Evolutionary conservation across 2,329 filamentous ascomycete genomes (phyloP).

Genomic region (Colletotrichum magnum): DNA sequence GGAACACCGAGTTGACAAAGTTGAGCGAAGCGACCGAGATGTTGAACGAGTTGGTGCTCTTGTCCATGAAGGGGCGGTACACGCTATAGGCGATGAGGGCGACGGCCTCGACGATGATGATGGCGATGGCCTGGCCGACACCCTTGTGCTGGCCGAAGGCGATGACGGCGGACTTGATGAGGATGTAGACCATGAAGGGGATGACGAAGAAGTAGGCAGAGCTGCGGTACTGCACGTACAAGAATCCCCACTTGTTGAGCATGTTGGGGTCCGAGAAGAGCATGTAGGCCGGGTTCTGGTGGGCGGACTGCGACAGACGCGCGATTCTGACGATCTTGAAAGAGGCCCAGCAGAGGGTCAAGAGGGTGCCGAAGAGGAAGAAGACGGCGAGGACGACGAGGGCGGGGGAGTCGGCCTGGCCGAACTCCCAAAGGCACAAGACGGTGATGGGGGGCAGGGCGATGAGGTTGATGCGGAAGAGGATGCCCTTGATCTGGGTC

Average conservation of each 20-base stretch:
- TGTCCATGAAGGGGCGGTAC: conserved; percentile 97
- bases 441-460: conserved; percentile 93
- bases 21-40: conserved; percentile 92
- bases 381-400: conserved; percentile 90
- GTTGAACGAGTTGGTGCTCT: conserved; percentile 97
- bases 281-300: conserved; percentile 97
- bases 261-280: conserved; percentile 93
- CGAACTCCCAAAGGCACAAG: conserved; percentile 94
- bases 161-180: conserved; percentile 91
- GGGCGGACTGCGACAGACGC: conserved; percentile 88
- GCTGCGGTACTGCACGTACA: conserved; percentile 97
- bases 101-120: conserved; percentile 85
- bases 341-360: conserved; percentile 86
- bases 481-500: conserved; percentile 91
- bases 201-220: conserved; percentile 97
- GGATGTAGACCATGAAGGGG: conserved; percentile 80
- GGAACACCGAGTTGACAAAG: conserved; percentile 90
- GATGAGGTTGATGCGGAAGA: conserved; percentile 91
- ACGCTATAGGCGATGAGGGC: conserved; percentile 85
- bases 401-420: conserved; percentile 85
- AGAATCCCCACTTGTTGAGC: conserved; percentile 98
- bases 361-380: conserved; percentile 86
- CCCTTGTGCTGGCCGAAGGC: conserved; percentile 81
- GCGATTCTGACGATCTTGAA: conserved; percentile 92
- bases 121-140: conserved; percentile 84